These are phyloP conservation scores for Oryza officinalis DNA, from an alignment of 176 grass and related monocot genomes.

Conservation along the genomic window DNA sequence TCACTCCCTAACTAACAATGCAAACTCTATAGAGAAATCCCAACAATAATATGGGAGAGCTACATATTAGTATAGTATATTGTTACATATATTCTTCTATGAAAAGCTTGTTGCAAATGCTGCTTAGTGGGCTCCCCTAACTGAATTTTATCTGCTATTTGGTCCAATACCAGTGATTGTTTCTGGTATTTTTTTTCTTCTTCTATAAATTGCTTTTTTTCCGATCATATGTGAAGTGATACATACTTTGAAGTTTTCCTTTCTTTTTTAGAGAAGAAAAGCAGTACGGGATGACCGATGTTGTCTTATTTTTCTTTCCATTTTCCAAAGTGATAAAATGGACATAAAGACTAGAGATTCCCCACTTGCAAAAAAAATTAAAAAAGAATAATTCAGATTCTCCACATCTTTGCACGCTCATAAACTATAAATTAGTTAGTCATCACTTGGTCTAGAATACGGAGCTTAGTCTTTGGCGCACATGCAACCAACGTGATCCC, in stretches of 20 bases:
- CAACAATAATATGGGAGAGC: neutral
- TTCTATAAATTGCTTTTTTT: neutral
- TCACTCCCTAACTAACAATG: neutral
- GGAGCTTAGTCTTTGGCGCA: slow-evolving; percentile 28
- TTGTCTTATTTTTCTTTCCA: neutral
- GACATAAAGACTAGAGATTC: slow-evolving; percentile 21
- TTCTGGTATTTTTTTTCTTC: neutral
- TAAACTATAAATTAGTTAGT: slow-evolving; percentile 20
- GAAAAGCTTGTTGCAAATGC: neutral
- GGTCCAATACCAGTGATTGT: neutral
- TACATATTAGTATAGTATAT: too few species aligned
- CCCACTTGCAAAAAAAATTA: neutral
- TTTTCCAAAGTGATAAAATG: slow-evolving; percentile 6
- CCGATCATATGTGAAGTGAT: neutral
- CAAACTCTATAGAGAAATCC: neutral
- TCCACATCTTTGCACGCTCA: neutral
- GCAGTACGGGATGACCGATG: neutral
- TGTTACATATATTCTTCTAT: neutral
- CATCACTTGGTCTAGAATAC: neutral
- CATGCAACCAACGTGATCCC: slow-evolving; percentile 53
- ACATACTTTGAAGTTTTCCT: neutral
- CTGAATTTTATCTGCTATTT: neutral
- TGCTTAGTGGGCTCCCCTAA: neutral
- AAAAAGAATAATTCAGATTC: neutral
- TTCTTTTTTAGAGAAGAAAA: neutral